Evolutionary conservation across 306 rosid species (phyloP).

Genomic region (Glycine soja): DNA sequence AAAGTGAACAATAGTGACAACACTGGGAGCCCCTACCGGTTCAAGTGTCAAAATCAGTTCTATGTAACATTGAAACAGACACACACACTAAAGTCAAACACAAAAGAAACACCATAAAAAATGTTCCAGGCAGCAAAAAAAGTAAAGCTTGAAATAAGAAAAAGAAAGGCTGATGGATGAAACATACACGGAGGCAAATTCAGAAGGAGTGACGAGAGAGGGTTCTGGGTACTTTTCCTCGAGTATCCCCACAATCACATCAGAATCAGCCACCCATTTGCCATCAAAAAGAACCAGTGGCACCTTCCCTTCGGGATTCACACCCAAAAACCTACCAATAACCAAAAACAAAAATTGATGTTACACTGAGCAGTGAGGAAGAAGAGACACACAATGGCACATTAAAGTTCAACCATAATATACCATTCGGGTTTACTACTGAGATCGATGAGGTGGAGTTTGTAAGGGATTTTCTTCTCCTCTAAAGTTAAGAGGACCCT

Average conservation of each 20-base stretch:
- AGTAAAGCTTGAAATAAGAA: no score
- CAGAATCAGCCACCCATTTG: constrained; percentile 92
- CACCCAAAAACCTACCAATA: constrained; percentile 70
- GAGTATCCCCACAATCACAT: constrained; percentile 73
- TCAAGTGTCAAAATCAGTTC: no score
- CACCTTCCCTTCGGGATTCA: constrained; percentile 86
- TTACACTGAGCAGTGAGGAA: not conserved
- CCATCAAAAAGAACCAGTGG: constrained; percentile 74
- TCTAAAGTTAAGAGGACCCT: constrained; percentile 83
- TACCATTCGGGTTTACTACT: constrained; percentile 80
- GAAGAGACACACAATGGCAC: not conserved
- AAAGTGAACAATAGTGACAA: no score
- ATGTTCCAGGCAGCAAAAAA: no score
- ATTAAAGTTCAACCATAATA: not conserved
- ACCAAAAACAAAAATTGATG: not conserved
- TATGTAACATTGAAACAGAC: no score
- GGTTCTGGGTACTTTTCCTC: constrained; percentile 82
- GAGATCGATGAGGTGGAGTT: constrained; percentile 62
- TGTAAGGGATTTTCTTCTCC: constrained; percentile 74
- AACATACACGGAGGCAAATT: constrained; percentile 74
- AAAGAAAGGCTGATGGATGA: constrained; percentile 18
- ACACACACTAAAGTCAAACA: no score
- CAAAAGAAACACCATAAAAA: no score
- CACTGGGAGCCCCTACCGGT: no score
- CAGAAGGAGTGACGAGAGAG: constrained; percentile 69